Evolutionary conservation across 2,329 filamentous ascomycete genomes (phyloP).

Genomic region (Fusarium torreyae): DNA sequence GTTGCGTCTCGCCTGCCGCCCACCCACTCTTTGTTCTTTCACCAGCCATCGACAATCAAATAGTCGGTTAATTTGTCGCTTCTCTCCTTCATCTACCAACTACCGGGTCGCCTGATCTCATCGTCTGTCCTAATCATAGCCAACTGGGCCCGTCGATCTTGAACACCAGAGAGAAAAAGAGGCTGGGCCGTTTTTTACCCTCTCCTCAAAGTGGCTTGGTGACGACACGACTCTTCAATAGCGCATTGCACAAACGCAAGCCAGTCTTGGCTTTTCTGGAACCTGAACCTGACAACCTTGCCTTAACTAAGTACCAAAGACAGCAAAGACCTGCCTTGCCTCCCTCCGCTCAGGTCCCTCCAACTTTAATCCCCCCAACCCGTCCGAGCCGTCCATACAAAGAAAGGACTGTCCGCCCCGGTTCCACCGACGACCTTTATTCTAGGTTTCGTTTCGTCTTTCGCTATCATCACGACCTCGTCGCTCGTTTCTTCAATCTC

Average conservation of each 20-base stretch:
- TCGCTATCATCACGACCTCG: constrained; percentile 23
- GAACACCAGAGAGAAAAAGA: constrained; percentile 12
- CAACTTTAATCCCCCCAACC: constrained; percentile 7
- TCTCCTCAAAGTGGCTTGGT: constrained; percentile 36
- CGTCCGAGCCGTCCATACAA: not conserved
- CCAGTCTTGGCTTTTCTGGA: constrained; percentile 39
- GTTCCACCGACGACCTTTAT: constrained; percentile 34
- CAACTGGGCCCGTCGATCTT: constrained; percentile 8
- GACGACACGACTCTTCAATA: constrained; percentile 46
- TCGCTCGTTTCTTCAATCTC: constrained; percentile 27
- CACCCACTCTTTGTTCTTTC: constrained; percentile 23
- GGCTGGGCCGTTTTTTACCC: constrained; percentile 33
- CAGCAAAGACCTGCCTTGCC: not conserved
- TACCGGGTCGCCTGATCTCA: constrained; percentile 1
- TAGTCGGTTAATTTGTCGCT: not conserved
- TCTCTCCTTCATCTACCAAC: constrained; percentile 10
- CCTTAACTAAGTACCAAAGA: not conserved
- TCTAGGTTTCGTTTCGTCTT: constrained; percentile 21
- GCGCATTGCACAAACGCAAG: constrained; percentile 40
- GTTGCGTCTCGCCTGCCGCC: constrained; percentile 3
- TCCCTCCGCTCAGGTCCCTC: constrained; percentile 14
- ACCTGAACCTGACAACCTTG: not conserved
- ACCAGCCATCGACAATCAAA: constrained; percentile 22
- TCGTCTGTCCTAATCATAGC: not conserved
- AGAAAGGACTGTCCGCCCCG: constrained; percentile 32